phyloP scores from a whole-genome alignment of 495 filamentous ascomycete genomes.

The Hypomontagnella monticulosa region DNA sequence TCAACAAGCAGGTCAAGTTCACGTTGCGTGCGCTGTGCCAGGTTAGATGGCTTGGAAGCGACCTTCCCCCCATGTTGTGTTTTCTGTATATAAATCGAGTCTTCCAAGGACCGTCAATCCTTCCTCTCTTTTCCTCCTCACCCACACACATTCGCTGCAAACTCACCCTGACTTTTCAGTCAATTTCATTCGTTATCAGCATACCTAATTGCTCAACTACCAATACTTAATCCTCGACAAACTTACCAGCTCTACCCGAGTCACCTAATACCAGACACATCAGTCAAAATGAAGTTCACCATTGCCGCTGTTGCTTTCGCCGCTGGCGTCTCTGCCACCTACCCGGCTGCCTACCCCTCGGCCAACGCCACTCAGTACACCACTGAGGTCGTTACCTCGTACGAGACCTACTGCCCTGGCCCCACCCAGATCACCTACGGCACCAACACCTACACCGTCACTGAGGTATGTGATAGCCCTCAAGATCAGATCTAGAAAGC shows the following conservation, averaged over 20 bases:
- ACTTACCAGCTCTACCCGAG: slow-evolving; percentile 47
- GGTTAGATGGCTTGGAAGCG: slow-evolving; percentile 19
- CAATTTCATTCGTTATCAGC: slow-evolving; percentile 67
- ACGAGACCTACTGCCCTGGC: slow-evolving; percentile 87
- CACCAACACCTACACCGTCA: slow-evolving; percentile 80
- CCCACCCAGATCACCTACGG: slow-evolving; percentile 76
- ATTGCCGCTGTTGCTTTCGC: slow-evolving; percentile 65
- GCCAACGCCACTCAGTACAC: slow-evolving; percentile 63
- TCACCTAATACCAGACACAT: slow-evolving; percentile 59
- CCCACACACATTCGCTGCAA: slow-evolving; percentile 60
- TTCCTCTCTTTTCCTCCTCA: slow-evolving; percentile 50
- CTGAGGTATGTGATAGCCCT: slow-evolving; percentile 57
- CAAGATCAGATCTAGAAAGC: background rate
- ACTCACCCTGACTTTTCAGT: slow-evolving; percentile 64
- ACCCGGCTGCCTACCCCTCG: slow-evolving; percentile 56
- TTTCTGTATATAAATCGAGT: slow-evolving; percentile 52
- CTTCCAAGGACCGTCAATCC: slow-evolving; percentile 42
- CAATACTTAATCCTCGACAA: slow-evolving; percentile 40
- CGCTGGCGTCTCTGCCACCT: slow-evolving; percentile 70
- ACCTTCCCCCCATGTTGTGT: slow-evolving; percentile 30
- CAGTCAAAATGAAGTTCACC: slow-evolving; percentile 89
- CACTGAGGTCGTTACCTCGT: slow-evolving; percentile 81
- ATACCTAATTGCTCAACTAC: slow-evolving; percentile 43
- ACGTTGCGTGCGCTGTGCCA: slow-evolving; percentile 26
- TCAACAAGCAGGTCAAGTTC: slow-evolving; percentile 32